Base-by-base conservation (phyloP, 495 filamentous ascomycete genomes). In the Trichoderma virens region DNA sequence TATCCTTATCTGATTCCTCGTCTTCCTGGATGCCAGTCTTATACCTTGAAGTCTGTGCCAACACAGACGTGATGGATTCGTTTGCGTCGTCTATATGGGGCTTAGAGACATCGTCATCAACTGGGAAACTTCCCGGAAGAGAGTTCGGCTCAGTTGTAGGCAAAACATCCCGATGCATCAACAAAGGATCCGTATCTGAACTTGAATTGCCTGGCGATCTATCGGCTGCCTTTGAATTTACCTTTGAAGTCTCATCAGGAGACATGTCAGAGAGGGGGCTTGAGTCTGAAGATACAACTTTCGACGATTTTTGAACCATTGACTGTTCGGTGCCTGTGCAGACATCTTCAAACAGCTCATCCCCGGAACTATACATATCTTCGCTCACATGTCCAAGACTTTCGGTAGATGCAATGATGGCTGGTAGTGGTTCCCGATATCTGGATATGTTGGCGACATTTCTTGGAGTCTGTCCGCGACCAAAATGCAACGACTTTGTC, bases 331-430 rank as follows among this genome's bases (percentile, higher is more conserved):
- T n/a, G 59, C 31, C 59, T 3, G 59, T 30, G 9, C 6, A 11
- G 25, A 39, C 31, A 18, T 61, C 59, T 30, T 25, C 31, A 27
- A 28, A 34, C 4, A 3, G 35, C 31, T 76, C 71, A 20, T 63
- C 64, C 60, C 73, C 69, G 5, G 70, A 70, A 41, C 65, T 65
- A 20, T 28, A 59, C 4, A 64, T 64, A 41, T 75, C 80, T 64
- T 86, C 82, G 56, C 81, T 83, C 34, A 74, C 69, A 69, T 84
- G 83, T 11, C 82, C 78, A 68, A 70, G 76, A n/a, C 84, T 84
- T 70, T 90, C 86, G 0, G 87, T 81, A 5, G 81, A 85, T 2
- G 85, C 87, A 8, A 89, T 85, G 27, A 88, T 82, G 8, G 87
- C 86, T 38, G 88, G 85, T 35, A 89, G 69, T 5, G 87, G 87